Conservation (phyloP, 306 rosid genomes). For the Abrus pulchellus region DNA sequence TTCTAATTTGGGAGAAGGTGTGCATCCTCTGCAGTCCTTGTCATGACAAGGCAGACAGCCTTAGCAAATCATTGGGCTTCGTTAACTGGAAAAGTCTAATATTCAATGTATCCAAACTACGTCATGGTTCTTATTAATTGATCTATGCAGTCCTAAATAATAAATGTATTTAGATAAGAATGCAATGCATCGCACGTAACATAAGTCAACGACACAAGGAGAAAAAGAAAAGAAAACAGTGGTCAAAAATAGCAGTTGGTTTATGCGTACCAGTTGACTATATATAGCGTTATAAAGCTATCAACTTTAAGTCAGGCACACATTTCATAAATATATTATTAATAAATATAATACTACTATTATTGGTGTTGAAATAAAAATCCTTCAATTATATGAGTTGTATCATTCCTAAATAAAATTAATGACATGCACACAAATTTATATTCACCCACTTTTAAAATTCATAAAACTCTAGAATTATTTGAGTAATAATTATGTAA, state of each 20-base stretch:
- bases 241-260: constrained; percentile 13
- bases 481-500: no score
- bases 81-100: no score
- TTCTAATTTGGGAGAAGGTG: neutral
- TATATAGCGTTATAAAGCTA: neutral
- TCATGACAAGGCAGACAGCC: neutral
- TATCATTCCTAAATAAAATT: neutral
- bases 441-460: neutral
- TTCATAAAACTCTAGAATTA: no score
- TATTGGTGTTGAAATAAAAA: neutral
- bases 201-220: neutral
- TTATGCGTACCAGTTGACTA: neutral
- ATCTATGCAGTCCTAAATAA: neutral
- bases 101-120: neutral
- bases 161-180: neutral
- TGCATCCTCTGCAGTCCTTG: neutral
- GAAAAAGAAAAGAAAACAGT: neutral
- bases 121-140: neutral
- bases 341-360: neutral
- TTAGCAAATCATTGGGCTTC: no score
- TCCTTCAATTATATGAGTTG: no score
- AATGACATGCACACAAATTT: neutral
- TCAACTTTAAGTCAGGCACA: constrained; percentile 13
- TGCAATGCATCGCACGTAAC: neutral
- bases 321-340: neutral